Conservation (phyloP, 768 basidiomycete genomes). For the Boletus insuetus region DNA sequence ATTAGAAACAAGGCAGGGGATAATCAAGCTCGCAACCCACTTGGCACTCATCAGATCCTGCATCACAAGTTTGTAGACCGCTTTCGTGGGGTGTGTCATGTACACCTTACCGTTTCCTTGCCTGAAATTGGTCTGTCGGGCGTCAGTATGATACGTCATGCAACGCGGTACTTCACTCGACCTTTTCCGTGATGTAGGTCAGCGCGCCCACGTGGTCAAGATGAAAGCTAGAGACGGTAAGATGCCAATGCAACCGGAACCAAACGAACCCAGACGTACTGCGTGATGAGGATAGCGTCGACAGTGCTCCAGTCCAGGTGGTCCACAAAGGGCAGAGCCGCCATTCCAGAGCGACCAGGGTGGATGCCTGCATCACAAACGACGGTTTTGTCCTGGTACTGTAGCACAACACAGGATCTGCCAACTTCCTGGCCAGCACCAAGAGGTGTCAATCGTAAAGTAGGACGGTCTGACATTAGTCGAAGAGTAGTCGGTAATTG, state of each 20-base stretch:
- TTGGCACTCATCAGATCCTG: slow-evolving; percentile 93
- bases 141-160: neutral
- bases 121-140: slow-evolving; percentile 86
- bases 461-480: slow-evolving; percentile 51
- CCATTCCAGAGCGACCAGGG: slow-evolving; percentile 90
- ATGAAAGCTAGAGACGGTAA: slow-evolving; percentile 66
- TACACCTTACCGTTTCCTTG: slow-evolving; percentile 97
- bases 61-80: slow-evolving; percentile 97
- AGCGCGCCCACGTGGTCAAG: slow-evolving; percentile 94
- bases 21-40: slow-evolving; percentile 40
- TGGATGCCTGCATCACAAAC: slow-evolving; percentile 96
- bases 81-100: slow-evolving; percentile 99
- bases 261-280: slow-evolving; percentile 52
- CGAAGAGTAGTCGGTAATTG: slow-evolving; percentile 15
- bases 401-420: slow-evolving; percentile 90
- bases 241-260: neutral
- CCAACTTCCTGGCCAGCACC: slow-evolving; percentile 98
- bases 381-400: slow-evolving; percentile 85
- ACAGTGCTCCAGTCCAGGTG: slow-evolving; percentile 97
- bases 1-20: neutral
- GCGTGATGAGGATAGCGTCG: slow-evolving; percentile 90
- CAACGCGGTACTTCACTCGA: slow-evolving; percentile 26
- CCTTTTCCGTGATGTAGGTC: slow-evolving; percentile 97
- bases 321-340: slow-evolving; percentile 91
- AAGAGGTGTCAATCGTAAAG: slow-evolving; percentile 77